Percentiles rank a stretch among this genome's conserved stretches.
Conservation (phyloP, 2,329 filamentous ascomycete species). For the Elsinoe arachidis region DNA sequence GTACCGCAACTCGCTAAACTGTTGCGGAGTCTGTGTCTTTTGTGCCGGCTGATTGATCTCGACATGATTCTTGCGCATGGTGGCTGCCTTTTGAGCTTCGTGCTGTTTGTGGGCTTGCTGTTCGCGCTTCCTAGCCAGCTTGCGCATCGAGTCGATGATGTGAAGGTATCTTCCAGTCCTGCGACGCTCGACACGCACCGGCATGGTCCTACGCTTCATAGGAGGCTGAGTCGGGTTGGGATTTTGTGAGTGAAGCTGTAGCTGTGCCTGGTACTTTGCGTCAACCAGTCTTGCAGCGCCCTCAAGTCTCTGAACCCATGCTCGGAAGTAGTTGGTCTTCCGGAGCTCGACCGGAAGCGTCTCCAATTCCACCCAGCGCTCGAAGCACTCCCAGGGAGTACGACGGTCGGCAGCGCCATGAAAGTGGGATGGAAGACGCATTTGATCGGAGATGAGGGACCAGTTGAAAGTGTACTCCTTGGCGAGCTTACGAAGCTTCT, state of each 20-base stretch:
- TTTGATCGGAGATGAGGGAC: conserved; percentile 80
- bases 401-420: conserved; percentile 80
- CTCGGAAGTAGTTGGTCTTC: conserved; percentile 90
- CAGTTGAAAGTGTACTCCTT: conserved; percentile 96
- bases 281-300: conserved; percentile 52
- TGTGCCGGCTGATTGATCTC: conserved; percentile 55
- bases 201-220: conserved; percentile 62
- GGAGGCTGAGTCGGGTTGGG: conserved; percentile 44
- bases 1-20: conserved; percentile 82
- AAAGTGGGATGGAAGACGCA: conserved; percentile 66
- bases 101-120: conserved; percentile 77
- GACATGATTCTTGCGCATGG: conserved; percentile 62
- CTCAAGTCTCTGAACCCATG: conserved; percentile 55
- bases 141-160: conserved; percentile 89
- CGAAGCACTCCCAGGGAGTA: conserved; percentile 97
- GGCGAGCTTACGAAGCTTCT: conserved; percentile 75
- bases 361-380: conserved; percentile 88
- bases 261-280: conserved; percentile 48
- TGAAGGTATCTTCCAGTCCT: conserved; percentile 79
- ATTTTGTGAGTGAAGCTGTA: conserved; percentile 47
- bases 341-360: conserved; percentile 86
- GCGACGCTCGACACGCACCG: conserved; percentile 76
- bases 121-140: conserved; percentile 89
- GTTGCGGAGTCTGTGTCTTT: conserved; percentile 66
- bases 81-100: conserved; percentile 59